Evolutionary conservation across 805 yeast species (phyloP), one percentile per base, ranked within the genome.

Genomic region (Candida peoriensis): DNA sequence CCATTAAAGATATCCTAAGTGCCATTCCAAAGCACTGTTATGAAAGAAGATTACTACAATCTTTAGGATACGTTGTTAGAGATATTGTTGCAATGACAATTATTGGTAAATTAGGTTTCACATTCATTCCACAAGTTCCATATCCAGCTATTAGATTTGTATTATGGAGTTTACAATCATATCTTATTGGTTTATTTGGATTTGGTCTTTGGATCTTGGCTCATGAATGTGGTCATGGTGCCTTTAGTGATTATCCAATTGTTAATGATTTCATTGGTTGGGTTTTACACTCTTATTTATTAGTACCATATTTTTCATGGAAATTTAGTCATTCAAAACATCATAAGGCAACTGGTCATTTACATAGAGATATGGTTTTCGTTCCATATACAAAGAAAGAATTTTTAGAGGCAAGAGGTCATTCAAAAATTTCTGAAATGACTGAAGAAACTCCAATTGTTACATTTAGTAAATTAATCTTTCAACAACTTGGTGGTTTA

Each of bases 181-280:
- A 55, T 44, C 39, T 53, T 39, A 57, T 64, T 43, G 73, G 78
- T 36, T 58, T 73, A 38, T 66, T 72, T 44, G 75, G 76, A 6
- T 68, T 73, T 37, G 81, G 82, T 28, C 54, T 74, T 33, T 76
- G 81, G 81, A 72, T 76, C 42, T 55, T 76, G 52, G 79, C 78
- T 30, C 81, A 74, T 52, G 80, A 74, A 57, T 76, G 81, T 63
- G 81, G 81, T 27, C 82, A 76, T 53, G 71, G 69, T 34, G 81
- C 81, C 14, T 76, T 76, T 51, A 68, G 76, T 24, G 78, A 75
- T 46, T 72, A 72, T 48, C 64, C 61, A 38, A 54, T 54, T 48
- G 64, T 76, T 34, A 76, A 76, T 48, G 79, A 75, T 52, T 52
- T 66, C 19, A 68, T 73, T 38, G 82, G 82, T 34, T 76, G 81